Evolutionary conservation across 345 rosid species (phyloP).

Genomic region (Turritis glabra): DNA sequence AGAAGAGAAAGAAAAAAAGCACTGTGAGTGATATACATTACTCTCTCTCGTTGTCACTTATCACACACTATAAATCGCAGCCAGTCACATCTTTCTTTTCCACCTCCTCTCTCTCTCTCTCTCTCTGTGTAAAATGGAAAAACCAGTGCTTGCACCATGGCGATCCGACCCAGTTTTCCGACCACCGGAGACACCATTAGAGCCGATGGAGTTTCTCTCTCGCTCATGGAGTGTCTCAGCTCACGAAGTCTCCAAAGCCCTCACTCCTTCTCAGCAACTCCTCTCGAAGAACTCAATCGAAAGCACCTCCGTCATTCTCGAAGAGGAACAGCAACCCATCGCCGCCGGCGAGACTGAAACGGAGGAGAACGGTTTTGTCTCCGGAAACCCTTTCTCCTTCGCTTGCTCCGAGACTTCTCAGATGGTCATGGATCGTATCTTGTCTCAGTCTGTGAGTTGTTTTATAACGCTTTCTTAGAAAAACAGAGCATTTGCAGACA

Average conservation of each 20-base stretch:
- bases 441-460: slow-evolving; percentile 89
- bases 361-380: slow-evolving; percentile 52
- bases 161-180: slow-evolving; percentile 53
- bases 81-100: slow-evolving; percentile 20
- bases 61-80: slow-evolving; percentile 22
- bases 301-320: slow-evolving; percentile 47
- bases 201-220: slow-evolving; percentile 93
- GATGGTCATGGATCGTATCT: slow-evolving; percentile 86
- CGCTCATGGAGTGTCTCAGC: slow-evolving; percentile 98
- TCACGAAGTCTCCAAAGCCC: slow-evolving; percentile 66
- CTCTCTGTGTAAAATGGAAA: slow-evolving; percentile 53
- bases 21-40: not conserved
- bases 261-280: slow-evolving; percentile 33
- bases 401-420: slow-evolving; percentile 85
- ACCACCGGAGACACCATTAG: slow-evolving; percentile 84
- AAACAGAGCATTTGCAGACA: slow-evolving; percentile 28
- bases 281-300: slow-evolving; percentile 38
- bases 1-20: not conserved
- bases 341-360: slow-evolving; percentile 41
- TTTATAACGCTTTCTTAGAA: not conserved
- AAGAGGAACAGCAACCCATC: slow-evolving; percentile 39
- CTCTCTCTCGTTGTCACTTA: slow-evolving; percentile 25
- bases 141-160: slow-evolving; percentile 51
- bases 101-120: not conserved
- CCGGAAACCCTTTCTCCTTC: slow-evolving; percentile 86